These are phyloP conservation scores for Yarrowia sp. DNA, from an alignment of 805 yeast species.

Conservation along the genomic window DNA sequence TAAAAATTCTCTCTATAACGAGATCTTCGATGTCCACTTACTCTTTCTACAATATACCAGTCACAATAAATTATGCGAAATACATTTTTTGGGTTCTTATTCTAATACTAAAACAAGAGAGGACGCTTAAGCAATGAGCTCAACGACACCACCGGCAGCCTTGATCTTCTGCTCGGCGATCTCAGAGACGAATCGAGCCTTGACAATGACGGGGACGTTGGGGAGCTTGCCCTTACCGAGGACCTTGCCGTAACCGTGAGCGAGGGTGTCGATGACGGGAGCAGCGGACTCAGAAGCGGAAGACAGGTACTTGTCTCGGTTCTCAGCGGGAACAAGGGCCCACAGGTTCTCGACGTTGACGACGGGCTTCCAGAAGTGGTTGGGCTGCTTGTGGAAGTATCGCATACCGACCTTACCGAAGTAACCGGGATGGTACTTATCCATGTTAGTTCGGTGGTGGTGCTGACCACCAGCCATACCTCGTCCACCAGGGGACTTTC, in stretches of 20 bases:
- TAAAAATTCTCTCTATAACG: not conserved
- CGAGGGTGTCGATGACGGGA: constrained; percentile 98
- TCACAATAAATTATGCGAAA: constrained; percentile 39
- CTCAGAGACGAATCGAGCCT: constrained; percentile 99
- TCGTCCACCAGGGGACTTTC: constrained; percentile 99
- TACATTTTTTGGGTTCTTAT: constrained; percentile 37
- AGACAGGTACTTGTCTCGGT: constrained; percentile 92
- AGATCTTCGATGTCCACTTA: not conserved
- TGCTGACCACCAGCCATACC: constrained; percentile 99
- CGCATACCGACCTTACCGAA: constrained; percentile 99
- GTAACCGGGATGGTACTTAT: constrained; percentile 99
- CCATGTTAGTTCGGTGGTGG: constrained; percentile 99
- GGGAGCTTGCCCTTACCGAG: constrained; percentile 99
- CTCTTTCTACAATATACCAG: not conserved
- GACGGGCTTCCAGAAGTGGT: constrained; percentile 97
- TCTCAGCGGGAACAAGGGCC: constrained; percentile 92
- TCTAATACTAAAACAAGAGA: constrained; percentile 20
- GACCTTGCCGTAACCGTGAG: constrained; percentile 99
- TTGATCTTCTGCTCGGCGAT: constrained; percentile 99
- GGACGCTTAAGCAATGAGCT: constrained; percentile 85
- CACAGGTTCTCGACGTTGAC: constrained; percentile 98
- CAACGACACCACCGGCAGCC: constrained; percentile 99
- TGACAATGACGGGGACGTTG: constrained; percentile 97
- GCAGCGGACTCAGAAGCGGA: constrained; percentile 87
- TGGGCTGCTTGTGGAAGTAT: constrained; percentile 95